Percentiles rank a stretch among this genome's conserved stretches.
phyloP scores from a whole-genome alignment of 345 rosid genomes.

The Nephelium lappaceum region DNA sequence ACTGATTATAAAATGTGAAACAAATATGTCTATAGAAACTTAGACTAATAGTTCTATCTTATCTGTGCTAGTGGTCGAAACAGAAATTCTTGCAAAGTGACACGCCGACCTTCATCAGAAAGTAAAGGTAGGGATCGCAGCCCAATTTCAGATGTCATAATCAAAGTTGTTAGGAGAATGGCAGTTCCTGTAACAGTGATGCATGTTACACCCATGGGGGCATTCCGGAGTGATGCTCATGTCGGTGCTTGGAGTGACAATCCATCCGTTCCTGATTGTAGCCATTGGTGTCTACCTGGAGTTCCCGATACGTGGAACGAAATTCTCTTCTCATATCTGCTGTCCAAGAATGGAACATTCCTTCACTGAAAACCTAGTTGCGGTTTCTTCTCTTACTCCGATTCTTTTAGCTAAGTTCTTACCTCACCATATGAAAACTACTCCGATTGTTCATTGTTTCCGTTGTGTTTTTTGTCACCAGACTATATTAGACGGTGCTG shows the following conservation, averaged over 20 bases:
- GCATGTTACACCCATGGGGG: conserved; percentile 72
- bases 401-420: neutral
- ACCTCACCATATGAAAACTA: neutral
- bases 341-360: conserved; percentile 21
- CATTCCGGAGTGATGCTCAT: conserved; percentile 66
- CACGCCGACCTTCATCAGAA: conserved; percentile 44
- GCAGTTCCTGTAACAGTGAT: conserved; percentile 45
- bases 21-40: neutral
- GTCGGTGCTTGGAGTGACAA: conserved; percentile 70
- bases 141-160: conserved; percentile 48
- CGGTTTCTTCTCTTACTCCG: neutral
- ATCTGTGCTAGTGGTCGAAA: conserved; percentile 40
- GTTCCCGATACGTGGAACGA: conserved; percentile 79
- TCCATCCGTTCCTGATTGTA: conserved; percentile 67
- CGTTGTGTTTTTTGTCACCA: neutral
- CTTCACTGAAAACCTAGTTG: neutral
- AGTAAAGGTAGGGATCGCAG: conserved; percentile 50
- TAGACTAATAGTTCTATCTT: conserved; percentile 18
- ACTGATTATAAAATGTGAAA: neutral
- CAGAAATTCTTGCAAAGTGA: conserved; percentile 60
- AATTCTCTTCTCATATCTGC: conserved; percentile 46
- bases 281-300: conserved; percentile 81
- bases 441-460: neutral
- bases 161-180: conserved; percentile 41
- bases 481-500: too few species aligned